Conservation (phyloP, 768 basidiomycete genomes). For the Boletales sp. region DNA sequence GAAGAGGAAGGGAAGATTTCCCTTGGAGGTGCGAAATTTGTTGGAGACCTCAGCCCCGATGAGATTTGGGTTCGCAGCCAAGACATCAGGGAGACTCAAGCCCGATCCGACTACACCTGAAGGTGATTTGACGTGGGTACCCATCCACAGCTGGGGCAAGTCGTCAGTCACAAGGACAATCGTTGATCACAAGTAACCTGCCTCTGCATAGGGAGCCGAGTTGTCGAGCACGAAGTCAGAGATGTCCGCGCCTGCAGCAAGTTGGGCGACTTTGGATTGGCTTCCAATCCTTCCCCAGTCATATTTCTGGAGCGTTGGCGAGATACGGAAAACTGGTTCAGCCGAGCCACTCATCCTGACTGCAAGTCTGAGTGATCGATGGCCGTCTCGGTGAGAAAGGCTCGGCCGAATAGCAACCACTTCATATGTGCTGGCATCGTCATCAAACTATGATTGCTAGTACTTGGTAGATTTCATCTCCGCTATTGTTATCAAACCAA, state of each 20-base stretch:
- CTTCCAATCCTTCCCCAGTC: constrained; percentile 92
- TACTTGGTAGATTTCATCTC: too few relatives aligned
- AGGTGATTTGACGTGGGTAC: constrained; percentile 82
- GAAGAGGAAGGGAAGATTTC: constrained; percentile 87
- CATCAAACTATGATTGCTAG: too few relatives aligned
- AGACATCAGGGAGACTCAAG: constrained; percentile 51
- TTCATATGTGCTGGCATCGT: too few relatives aligned
- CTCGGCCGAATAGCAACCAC: too few relatives aligned
- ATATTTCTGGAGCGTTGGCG: constrained; percentile 84
- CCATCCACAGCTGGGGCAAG: constrained; percentile 88
- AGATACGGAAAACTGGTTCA: constrained; percentile 67
- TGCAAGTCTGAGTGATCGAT: too few relatives aligned
- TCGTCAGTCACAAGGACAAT: constrained; percentile 2
- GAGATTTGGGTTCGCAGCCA: constrained; percentile 63
- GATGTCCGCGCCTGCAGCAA: constrained; percentile 58
- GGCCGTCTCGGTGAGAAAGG: too few relatives aligned
- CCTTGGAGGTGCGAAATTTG: constrained; percentile 51
- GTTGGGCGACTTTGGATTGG: constrained; percentile 84
- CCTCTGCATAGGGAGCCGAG: constrained; percentile 88
- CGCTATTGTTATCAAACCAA: too few relatives aligned
- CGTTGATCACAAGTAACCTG: constrained; percentile 33
- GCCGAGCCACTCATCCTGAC: constrained; percentile 15
- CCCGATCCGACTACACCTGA: constrained; percentile 50
- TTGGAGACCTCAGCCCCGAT: constrained; percentile 58
- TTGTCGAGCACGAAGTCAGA: constrained; percentile 69